Percentiles rank a stretch among this genome's conserved stretches.
These are phyloP conservation scores for Talinum fruticosum DNA, from an alignment of 148 eudicot species.

Conservation along the genomic window DNA sequence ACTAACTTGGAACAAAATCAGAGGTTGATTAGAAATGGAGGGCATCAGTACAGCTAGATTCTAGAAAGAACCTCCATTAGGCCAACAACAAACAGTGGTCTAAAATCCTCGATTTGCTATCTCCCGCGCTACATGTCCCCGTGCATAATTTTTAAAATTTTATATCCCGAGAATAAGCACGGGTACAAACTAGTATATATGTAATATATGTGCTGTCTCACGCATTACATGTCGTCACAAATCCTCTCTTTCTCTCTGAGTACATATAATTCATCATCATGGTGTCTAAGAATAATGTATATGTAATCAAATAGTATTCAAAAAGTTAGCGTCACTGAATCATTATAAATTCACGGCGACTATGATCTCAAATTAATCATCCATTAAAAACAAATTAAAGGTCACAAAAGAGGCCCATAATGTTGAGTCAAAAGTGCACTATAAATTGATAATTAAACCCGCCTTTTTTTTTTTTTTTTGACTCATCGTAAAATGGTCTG, in stretches of 20 bases:
- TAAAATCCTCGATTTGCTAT: constrained; percentile 23
- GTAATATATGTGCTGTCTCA: constrained; percentile 34
- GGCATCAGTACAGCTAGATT: not conserved
- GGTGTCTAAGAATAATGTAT: constrained; percentile 13
- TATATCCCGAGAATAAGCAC: too few relatives aligned
- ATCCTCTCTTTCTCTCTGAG: constrained; percentile 5
- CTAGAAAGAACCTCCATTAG: constrained; percentile 9
- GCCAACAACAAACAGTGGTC: not conserved
- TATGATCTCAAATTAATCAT: not conserved
- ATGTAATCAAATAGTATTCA: not conserved
- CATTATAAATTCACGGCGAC: not conserved
- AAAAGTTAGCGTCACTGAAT: constrained; percentile 4
- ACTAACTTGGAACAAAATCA: not conserved
- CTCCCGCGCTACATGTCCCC: constrained; percentile 44
- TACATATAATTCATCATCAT: constrained; percentile 21
- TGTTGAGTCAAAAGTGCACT: constrained; percentile 23
- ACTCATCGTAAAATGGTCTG: not conserved
- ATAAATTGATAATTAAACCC: not conserved
- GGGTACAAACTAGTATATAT: too few relatives aligned
- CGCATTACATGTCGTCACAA: constrained; percentile 46
- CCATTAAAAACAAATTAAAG: constrained; percentile 5
- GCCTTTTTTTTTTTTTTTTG: not conserved
- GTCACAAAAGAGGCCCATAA: not conserved
- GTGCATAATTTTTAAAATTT: too few relatives aligned
- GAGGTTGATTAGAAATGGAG: not conserved